Conservation (phyloP, 2,329 filamentous ascomycete genomes). For the Colletotrichum spaethianum region DNA sequence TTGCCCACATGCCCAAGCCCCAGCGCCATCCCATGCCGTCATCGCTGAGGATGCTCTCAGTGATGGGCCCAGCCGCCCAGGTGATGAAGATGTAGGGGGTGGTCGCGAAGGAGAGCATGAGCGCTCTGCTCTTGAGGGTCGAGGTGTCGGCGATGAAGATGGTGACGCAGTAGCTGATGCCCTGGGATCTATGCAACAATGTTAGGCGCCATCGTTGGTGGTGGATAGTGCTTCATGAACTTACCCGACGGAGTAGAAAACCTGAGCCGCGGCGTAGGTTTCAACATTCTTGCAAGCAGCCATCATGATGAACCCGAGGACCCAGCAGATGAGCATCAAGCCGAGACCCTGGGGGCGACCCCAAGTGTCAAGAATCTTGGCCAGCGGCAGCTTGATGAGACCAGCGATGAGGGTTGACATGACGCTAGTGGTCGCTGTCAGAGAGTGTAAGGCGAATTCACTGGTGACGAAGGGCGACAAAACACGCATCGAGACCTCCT, state of each 20-base stretch:
- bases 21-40: slow-evolving; percentile 73
- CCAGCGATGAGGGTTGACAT: slow-evolving; percentile 69
- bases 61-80: slow-evolving; percentile 73
- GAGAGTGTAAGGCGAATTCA: slow-evolving; percentile 66
- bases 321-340: slow-evolving; percentile 65
- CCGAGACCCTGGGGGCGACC: slow-evolving; percentile 75
- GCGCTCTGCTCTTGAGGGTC: slow-evolving; percentile 73
- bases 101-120: slow-evolving; percentile 74
- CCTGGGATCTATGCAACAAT: slow-evolving; percentile 50
- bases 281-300: slow-evolving; percentile 73
- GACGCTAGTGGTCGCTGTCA: slow-evolving; percentile 67
- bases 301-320: slow-evolving; percentile 73
- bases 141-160: slow-evolving; percentile 80
- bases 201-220: not conserved
- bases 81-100: slow-evolving; percentile 78
- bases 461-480: slow-evolving; percentile 65
- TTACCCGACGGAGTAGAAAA: slow-evolving; percentile 76
- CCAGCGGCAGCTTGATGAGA: slow-evolving; percentile 75
- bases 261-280: slow-evolving; percentile 74
- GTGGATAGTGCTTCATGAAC: not conserved
- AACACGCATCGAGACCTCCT: slow-evolving; percentile 55
- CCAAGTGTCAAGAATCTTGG: slow-evolving; percentile 78
- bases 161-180: slow-evolving; percentile 58
- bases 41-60: slow-evolving; percentile 61
- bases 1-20: slow-evolving; percentile 77